phyloP scores from a whole-genome alignment of 495 filamentous ascomycete genomes.

The Xylaria acuta region DNA sequence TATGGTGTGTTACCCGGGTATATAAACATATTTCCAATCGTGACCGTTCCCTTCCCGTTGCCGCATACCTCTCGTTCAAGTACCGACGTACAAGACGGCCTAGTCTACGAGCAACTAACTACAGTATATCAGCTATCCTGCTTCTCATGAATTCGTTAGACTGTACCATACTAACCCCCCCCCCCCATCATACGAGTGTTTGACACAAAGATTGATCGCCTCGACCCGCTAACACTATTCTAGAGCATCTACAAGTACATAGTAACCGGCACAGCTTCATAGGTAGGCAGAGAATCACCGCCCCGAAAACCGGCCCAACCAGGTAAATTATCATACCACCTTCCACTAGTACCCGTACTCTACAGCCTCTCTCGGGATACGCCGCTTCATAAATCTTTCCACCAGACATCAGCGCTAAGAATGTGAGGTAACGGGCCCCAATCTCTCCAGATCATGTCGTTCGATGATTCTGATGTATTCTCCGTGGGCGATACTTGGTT shows the following conservation, averaged over 20 bases:
- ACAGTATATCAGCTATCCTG: not conserved
- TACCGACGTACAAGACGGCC: not conserved
- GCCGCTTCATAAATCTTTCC: slow-evolving; percentile 6
- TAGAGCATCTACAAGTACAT: not conserved
- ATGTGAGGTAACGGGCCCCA: slow-evolving; percentile 26
- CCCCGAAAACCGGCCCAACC: not conserved
- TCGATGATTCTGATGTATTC: not conserved
- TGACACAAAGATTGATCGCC: not conserved
- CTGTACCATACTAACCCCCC: not conserved
- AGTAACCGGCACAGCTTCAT: not conserved
- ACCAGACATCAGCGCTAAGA: slow-evolving; percentile 27
- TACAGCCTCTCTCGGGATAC: not conserved
- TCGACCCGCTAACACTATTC: not conserved
- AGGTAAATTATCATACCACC: not conserved
- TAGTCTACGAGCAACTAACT: not conserved
- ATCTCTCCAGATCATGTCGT: not conserved
- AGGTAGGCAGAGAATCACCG: not conserved
- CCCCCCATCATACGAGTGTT: not conserved
- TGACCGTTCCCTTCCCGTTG: too few relatives aligned
- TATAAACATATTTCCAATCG: not conserved
- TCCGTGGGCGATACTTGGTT: not conserved
- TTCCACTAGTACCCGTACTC: too few relatives aligned
- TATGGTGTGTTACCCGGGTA: not conserved
- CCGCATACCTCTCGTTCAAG: not conserved
- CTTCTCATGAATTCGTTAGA: not conserved